Evolutionary conservation across 208 protist species (phyloP).

Genomic region (Herpetomonas samuelpessoai): DNA sequence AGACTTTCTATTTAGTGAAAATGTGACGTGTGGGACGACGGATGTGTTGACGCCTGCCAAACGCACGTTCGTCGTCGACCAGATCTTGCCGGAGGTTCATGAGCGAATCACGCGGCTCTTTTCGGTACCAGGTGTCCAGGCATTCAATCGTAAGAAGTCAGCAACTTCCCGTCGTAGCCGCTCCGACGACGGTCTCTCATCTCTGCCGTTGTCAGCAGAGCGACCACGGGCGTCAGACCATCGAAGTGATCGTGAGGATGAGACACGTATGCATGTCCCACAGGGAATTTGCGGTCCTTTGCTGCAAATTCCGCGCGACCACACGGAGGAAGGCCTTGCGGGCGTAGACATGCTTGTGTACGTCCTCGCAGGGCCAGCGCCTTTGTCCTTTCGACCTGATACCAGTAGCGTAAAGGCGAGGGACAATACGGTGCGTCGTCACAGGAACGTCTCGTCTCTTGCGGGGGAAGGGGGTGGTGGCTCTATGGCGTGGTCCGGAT

Average conservation of each 20-base stretch:
- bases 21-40: slow-evolving; percentile 20
- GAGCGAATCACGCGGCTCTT: slow-evolving; percentile 30
- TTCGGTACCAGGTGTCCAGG: slow-evolving; percentile 8
- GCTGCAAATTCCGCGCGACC: slow-evolving; percentile 24
- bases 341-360: slow-evolving; percentile 62
- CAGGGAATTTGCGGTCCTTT: slow-evolving; percentile 20
- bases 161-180: neutral
- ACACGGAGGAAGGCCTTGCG: slow-evolving; percentile 28
- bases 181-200: neutral
- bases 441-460: too few relatives aligned
- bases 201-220: neutral
- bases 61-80: slow-evolving; percentile 30
- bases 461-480: slow-evolving; percentile 1
- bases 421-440: too few relatives aligned
- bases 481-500: slow-evolving; percentile 44
- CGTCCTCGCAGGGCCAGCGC: slow-evolving; percentile 32
- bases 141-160: neutral
- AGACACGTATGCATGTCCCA: slow-evolving; percentile 22
- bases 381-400: too few relatives aligned
- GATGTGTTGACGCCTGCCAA: slow-evolving; percentile 49
- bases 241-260: too few relatives aligned
- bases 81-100: slow-evolving; percentile 22
- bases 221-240: neutral
- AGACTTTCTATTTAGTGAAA: slow-evolving; percentile 37
- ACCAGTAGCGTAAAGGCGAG: too few relatives aligned